Evolutionary conservation across 2,329 filamentous ascomycete species (phyloP).

Genomic region (Alternaria infectoria): DNA sequence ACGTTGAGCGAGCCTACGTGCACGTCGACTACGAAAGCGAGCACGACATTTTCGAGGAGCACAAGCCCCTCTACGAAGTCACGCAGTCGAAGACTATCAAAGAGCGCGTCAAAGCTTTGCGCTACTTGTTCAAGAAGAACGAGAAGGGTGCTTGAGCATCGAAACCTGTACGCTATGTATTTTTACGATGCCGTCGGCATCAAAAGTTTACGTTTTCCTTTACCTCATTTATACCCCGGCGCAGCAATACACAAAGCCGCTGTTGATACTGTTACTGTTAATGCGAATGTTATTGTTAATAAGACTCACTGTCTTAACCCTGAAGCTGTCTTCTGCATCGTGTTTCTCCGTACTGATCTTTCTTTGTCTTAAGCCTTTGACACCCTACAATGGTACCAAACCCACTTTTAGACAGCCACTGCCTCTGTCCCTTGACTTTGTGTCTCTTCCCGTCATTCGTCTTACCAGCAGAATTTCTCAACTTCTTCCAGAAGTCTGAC

Average conservation of each 20-base stretch:
- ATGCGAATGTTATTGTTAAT: background rate
- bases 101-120: constrained; percentile 38
- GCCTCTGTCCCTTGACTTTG: background rate
- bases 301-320: background rate
- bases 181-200: background rate
- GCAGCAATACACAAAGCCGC: background rate
- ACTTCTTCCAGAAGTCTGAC: accelerated
- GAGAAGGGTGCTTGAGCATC: background rate
- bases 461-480: background rate
- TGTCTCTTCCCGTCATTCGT: background rate
- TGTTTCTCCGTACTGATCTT: too few species aligned
- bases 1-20: constrained; percentile 56
- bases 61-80: constrained; percentile 48
- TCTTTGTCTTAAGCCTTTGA: background rate
- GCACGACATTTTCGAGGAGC: constrained; percentile 48
- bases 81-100: constrained; percentile 42
- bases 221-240: background rate
- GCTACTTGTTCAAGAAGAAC: constrained; percentile 27
- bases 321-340: background rate
- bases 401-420: background rate
- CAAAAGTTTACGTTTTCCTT: background rate
- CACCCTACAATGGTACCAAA: background rate
- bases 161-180: background rate
- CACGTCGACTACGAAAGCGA: constrained; percentile 57
- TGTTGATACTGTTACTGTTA: background rate